Base-by-base conservation (phyloP, 1,284 basidiomycete species). In the Pterulicium gracile region DNA sequence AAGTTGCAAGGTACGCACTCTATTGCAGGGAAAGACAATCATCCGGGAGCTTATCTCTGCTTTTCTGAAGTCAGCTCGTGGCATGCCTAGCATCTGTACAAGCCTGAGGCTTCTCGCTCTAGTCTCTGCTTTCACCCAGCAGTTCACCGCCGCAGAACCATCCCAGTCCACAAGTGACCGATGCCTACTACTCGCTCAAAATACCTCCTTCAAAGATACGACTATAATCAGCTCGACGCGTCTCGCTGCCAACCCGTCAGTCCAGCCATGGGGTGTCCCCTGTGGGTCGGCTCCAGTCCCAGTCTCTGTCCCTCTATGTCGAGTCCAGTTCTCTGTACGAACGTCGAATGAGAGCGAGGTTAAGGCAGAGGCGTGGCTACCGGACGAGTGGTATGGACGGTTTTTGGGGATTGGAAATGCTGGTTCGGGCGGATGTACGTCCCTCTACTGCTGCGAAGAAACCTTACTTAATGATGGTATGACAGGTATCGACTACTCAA, bases 401-500 rank as follows among this genome's bases (percentile, higher is more conserved):
- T 55, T 59, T 36, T 24, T 59, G 18, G 52, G 40, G 2, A 27
- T 51, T 2, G 58, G 56, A 13, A 58, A 58, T 42, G 51, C 53
- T 23, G 58, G 55, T 4, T 48, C 56, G 7, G 52, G 50, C 7
- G 56, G 57, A 52, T 57, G 58, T 58, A 44, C 23, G 54, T 51
- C n/a, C 42, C n/a, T 18, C n/a, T 39, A 12, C 19, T 7, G 14
- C 12, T 27, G 24, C 5, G 1, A 5, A 41, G 12, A 20, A 7
- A 44, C 24, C 22, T 3, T 41, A 15, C 7, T 20, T 41, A 20
- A 19, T 41, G 39, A 19, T 10, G 18, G 7, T n/a, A 10, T 41
- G 10, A 41, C 18, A 61, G 60, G 57, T 39, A 57, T 61, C 24
- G 48, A 54, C 23, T 62, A 61, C 39, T 18, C 15, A 3, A 48